phyloP scores from a whole-genome alignment of 805 yeast species.

The Candida rishiriensis region DNA sequence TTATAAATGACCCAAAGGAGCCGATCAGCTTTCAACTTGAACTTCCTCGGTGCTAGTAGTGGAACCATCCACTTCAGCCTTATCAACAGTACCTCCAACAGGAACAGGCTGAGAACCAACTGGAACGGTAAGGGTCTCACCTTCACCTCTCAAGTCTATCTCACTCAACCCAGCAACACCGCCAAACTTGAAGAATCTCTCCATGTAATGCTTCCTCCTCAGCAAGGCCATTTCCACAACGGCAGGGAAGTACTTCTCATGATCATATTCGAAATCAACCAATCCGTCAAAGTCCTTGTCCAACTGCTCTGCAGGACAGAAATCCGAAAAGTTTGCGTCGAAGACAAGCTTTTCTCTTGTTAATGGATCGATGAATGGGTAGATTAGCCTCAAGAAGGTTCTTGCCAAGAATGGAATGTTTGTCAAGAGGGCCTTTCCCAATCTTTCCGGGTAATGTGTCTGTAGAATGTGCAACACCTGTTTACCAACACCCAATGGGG shows the following conservation, averaged over 20 bases:
- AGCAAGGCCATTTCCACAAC: conserved; percentile 55
- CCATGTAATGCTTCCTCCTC: conserved; percentile 59
- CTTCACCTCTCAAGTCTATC: conserved; percentile 57
- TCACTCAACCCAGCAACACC: conserved; percentile 76
- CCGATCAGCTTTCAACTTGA: conserved; percentile 2
- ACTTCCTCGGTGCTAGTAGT: conserved; percentile 8
- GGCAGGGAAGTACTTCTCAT: conserved; percentile 73
- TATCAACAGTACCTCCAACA: neutral
- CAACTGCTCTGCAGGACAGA: conserved; percentile 76
- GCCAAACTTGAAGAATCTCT: conserved; percentile 71
- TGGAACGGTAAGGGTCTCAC: conserved; percentile 22
- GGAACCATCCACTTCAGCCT: conserved; percentile 3
- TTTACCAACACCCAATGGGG: conserved; percentile 84
- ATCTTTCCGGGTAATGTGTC: conserved; percentile 95
- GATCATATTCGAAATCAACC: conserved; percentile 80
- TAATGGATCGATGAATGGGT: conserved; percentile 94
- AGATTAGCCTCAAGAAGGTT: conserved; percentile 85
- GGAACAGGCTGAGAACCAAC: conserved; percentile 29
- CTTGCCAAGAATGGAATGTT: conserved; percentile 94
- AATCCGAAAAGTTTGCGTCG: conserved; percentile 81
- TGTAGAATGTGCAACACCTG: conserved; percentile 91
- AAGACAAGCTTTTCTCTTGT: conserved; percentile 91
- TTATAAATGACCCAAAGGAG: no score
- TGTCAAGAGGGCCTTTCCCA: conserved; percentile 87
- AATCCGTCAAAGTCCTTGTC: conserved; percentile 83